These are phyloP conservation scores for Dryas alaskensis DNA, from an alignment of 306 rosid genomes.

Conservation along the genomic window DNA sequence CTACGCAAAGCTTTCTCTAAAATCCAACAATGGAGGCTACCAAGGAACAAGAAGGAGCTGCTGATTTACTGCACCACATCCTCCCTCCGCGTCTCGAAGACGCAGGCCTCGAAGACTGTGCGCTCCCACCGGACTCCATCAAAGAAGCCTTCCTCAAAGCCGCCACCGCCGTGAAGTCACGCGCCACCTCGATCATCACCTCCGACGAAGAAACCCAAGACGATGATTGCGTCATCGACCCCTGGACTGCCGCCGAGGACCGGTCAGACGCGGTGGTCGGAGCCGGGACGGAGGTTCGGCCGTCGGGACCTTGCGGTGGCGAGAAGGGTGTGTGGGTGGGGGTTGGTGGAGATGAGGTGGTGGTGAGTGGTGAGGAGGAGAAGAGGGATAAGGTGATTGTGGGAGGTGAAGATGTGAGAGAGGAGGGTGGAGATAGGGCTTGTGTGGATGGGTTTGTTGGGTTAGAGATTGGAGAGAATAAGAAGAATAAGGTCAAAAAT, in stretches of 20 bases:
- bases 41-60: constrained; percentile 21
- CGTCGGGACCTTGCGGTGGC: constrained; percentile 41
- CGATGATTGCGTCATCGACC: constrained; percentile 39
- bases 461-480: constrained; percentile 41
- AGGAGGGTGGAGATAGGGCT: constrained; percentile 34
- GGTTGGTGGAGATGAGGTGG: constrained; percentile 35
- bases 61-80: constrained; percentile 43
- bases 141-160: constrained; percentile 74
- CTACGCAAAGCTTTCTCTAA: not conserved
- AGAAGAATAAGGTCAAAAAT: constrained; percentile 15
- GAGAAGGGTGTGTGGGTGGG: constrained; percentile 32
- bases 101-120: constrained; percentile 86
- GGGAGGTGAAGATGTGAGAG: constrained; percentile 41
- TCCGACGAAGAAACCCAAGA: constrained; percentile 30
- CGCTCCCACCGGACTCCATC: constrained; percentile 73
- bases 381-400: constrained; percentile 33
- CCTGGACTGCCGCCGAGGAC: constrained; percentile 35
- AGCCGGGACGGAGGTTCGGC: constrained; percentile 25
- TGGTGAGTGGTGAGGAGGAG: constrained; percentile 31
- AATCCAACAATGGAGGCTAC: constrained; percentile 42
- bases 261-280: constrained; percentile 39
- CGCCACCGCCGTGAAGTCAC: constrained; percentile 58
- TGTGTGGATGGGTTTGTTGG: constrained; percentile 70
- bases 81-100: constrained; percentile 80
- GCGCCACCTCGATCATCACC: constrained; percentile 43